Evolutionary conservation across 2,329 filamentous ascomycete genomes (phyloP), one percentile per base, ranked within the genome.

Genomic region (Epichloe brachyelytri): DNA sequence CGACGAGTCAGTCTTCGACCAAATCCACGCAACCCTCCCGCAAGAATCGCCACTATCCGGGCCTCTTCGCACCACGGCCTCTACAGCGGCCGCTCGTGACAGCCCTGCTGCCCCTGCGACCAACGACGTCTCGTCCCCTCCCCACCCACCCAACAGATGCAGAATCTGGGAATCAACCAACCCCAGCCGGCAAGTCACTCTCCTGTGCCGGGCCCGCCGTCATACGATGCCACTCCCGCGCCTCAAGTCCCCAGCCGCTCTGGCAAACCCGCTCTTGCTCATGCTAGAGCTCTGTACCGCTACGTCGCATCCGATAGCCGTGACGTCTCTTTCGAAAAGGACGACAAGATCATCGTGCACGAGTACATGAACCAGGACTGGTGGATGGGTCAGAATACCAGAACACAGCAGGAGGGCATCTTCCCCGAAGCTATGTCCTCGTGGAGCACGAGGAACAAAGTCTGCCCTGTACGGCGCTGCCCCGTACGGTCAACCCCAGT

Each of bases 331-430:
- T 80, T 97, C 53, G 80, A 88, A 63, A 82, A 85, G 55, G 85
- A 90, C 63, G 91, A 97, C 70, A 75, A 77, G 56, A 76, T 97
- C 59, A 78, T 80, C 53, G 86, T 97, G 20, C 79, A 82, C 57
- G 88, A 95, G 70, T 90, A 95, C 73, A 93, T 95, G 85, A 97
- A 97, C 69, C 81, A 83, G 55, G 90, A 97, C 69, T 97, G 91
- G 91, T 96, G 89, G 88, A 84, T 88, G 75, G 91, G 91, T 58
- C 80, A 79, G 59, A 95, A 95, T 69, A 74, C 84, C 62, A 82
- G 88, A 49, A 95, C 89, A 8, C 85, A 85, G 51, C 72, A 80
- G 58, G 88, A 95, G 70, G 91, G 91, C 60, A 95, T 97, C 65
- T 97, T 97, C 77, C 91, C 91, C 80, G 85, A 59, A 88, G 79